Conservation (phyloP, 129 eudicot species). For the Solidago caesia region DNA sequence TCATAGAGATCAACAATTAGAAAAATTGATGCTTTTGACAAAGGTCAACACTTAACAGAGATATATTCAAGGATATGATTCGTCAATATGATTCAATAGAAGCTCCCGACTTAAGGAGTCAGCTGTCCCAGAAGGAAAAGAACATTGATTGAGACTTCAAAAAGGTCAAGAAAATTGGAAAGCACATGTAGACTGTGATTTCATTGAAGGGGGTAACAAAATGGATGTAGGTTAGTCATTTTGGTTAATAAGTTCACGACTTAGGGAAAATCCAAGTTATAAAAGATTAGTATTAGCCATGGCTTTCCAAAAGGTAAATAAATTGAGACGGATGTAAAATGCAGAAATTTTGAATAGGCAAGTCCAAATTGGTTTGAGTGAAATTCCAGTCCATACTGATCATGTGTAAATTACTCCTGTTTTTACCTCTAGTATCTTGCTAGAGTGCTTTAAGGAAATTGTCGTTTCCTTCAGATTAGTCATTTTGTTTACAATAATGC, state of each 20-base stretch:
- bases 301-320: neutral
- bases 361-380: no score
- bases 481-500: no score
- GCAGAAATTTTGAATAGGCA: neutral
- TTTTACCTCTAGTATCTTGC: no score
- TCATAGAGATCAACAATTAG: neutral
- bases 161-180: neutral
- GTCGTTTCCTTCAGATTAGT: no score
- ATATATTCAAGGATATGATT: constrained; percentile 11
- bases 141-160: no score
- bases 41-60: neutral
- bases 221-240: constrained; percentile 14
- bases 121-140: neutral
- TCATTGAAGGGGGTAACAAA: no score
- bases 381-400: no score
- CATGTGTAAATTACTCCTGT: no score
- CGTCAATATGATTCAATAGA: constrained; percentile 2
- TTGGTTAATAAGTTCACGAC: neutral
- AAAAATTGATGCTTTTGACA: neutral
- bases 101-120: no score
- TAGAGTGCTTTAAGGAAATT: no score
- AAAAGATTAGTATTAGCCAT: neutral
- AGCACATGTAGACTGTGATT: neutral
- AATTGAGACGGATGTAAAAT: neutral
- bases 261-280: neutral